phyloP scores from a whole-genome alignment of 306 rosid genomes.

The Fragaria iinumae region DNA sequence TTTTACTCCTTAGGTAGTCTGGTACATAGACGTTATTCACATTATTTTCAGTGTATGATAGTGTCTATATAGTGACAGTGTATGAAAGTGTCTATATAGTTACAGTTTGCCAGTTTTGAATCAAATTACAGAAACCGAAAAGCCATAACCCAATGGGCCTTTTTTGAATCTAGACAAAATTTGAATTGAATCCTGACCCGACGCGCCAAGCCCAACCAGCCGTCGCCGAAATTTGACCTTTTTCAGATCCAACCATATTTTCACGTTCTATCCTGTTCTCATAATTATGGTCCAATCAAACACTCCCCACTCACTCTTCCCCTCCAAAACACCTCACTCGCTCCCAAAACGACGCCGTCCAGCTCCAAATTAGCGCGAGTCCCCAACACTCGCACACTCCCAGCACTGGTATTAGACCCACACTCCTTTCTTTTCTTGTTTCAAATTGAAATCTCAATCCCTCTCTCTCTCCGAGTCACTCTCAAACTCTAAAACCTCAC shows the following conservation, averaged over 20 bases:
- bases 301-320: not conserved
- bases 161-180: no score
- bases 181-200: no score
- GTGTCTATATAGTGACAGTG: no score
- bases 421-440: not conserved
- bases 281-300: conserved; percentile 12
- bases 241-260: conserved; percentile 1
- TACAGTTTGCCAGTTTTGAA: no score
- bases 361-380: not conserved
- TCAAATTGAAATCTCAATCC: conserved; percentile 16
- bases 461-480: conserved; percentile 3
- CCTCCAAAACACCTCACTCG: not conserved
- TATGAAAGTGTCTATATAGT: no score
- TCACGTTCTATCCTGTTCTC: conserved; percentile 25
- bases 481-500: not conserved
- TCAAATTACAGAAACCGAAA: no score
- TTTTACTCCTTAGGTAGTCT: no score
- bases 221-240: conserved; percentile 27
- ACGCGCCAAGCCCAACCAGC: not conserved
- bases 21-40: no score
- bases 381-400: not conserved
- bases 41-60: no score
- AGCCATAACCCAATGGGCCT: no score
- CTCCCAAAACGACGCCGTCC: conserved; percentile 16
- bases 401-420: not conserved